Conservation (phyloP, 345 rosid genomes). For the Aurinia saxatilis region DNA sequence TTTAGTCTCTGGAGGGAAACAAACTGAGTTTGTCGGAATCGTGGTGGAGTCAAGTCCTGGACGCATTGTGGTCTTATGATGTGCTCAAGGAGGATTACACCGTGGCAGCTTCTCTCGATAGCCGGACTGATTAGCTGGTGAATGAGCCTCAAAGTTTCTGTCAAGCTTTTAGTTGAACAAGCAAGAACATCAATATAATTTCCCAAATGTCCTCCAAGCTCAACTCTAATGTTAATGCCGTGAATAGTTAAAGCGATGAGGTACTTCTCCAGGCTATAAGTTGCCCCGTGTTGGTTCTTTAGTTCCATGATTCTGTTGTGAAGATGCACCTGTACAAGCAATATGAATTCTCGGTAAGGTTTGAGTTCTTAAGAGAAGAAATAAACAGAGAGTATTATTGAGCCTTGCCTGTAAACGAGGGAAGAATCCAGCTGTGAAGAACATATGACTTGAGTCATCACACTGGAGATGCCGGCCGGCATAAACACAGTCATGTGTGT, state of each 20-base stretch:
- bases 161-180: conserved; percentile 82
- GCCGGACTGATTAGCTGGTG: conserved; percentile 77
- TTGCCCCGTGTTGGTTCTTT: conserved; percentile 82
- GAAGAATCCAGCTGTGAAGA: conserved; percentile 87
- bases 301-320: conserved; percentile 66
- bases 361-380: conserved; percentile 10
- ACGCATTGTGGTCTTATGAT: conserved; percentile 82
- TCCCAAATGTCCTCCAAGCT: conserved; percentile 89
- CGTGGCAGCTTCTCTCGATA: conserved; percentile 73
- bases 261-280: conserved; percentile 77
- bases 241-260: conserved; percentile 68
- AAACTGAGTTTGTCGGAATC: conserved; percentile 64
- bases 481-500: conserved; percentile 46
- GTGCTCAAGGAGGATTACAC: conserved; percentile 71
- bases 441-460: conserved; percentile 84
- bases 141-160: conserved; percentile 71
- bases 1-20: conserved; percentile 62
- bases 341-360: not conserved
- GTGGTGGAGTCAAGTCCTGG: conserved; percentile 59
- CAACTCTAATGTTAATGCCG: conserved; percentile 71
- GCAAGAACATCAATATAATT: conserved; percentile 81
- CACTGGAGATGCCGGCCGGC: conserved; percentile 90
- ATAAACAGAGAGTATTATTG: not conserved
- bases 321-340: conserved; percentile 65
- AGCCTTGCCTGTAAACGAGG: conserved; percentile 78